Base-by-base conservation (phyloP, 2,329 filamentous ascomycete genomes). In the Ceratocystis ficicola region DNA sequence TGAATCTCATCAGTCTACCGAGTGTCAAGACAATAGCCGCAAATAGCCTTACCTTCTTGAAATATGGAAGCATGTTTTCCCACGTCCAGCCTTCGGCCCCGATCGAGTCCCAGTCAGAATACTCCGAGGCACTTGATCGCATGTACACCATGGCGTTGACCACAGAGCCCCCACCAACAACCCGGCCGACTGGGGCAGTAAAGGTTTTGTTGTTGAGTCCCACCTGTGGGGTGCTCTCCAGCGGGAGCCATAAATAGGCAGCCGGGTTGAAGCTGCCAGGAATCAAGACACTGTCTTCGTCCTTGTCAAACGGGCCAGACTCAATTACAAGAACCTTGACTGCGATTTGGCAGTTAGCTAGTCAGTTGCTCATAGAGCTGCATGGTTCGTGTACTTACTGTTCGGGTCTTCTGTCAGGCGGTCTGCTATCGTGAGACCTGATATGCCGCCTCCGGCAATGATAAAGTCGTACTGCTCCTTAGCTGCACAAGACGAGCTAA, bases 81-180 rank as follows among this genome's bases (percentile, higher is more conserved):
- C 72, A 74, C 6, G 76, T 71, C 73, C 76, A 79, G 2, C 76
- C 78, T 0, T 74, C 70, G 48, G 79, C 78, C 0, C 78, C 80
- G 1, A 82, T 70, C 2, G 71, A 71, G 44, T 73, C 73, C 79
- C 79, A 81, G 1, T 73, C 72, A 62, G 80, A 72, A 60, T 79
- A 78, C 48, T 78, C 77, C 0, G 72, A 70, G n/a, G 70, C 70
- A 3, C 72, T 72, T 1, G 75, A 74, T 12, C 75, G 71, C 44
- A 74, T 71, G 69, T 73, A 76, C 32, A 76, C 71, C 69, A 76
- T 73, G 12, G 72, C 73, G 70, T 79, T 79, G 61, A 78, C 69
- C 5, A 73, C 73, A 3, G 73, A 75, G 15, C 74, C 73, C 8
- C 77, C 77, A 20, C 77, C 77, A 48, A 76, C 72, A 15, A 74